phyloP scores from a whole-genome alignment of 495 filamentous ascomycete genomes.

The Trichocladium antarcticum region DNA sequence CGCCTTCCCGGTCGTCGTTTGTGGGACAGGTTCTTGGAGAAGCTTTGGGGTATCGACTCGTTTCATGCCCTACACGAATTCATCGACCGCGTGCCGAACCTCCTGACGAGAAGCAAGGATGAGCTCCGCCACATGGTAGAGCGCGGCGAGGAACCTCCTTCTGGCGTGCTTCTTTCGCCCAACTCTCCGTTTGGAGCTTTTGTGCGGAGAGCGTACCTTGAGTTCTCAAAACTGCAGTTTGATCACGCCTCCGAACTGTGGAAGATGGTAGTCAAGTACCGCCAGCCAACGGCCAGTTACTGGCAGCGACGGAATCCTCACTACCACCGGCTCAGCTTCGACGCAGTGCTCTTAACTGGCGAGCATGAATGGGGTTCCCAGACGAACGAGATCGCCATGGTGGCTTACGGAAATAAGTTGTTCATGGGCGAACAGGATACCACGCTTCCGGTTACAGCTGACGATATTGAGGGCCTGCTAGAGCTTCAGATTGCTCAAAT shows the following conservation, averaged over 20 bases:
- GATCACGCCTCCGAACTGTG: slow-evolving; percentile 65
- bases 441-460: slow-evolving; percentile 48
- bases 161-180: slow-evolving; percentile 44
- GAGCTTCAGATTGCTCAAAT: slow-evolving; percentile 82
- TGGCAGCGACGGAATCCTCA: slow-evolving; percentile 62
- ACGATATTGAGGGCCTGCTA: slow-evolving; percentile 73
- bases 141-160: slow-evolving; percentile 17
- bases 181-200: slow-evolving; percentile 81
- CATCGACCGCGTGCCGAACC: slow-evolving; percentile 46
- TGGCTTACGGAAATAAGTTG: slow-evolving; percentile 50
- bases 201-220: slow-evolving; percentile 61
- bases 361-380: slow-evolving; percentile 36
- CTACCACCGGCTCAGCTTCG: slow-evolving; percentile 51
- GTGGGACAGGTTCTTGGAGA: slow-evolving; percentile 76
- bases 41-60: slow-evolving; percentile 75
- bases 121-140: slow-evolving; percentile 38
- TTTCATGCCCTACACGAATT: slow-evolving; percentile 66
- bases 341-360: slow-evolving; percentile 48
- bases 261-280: slow-evolving; percentile 66
- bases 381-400: slow-evolving; percentile 35
- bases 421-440: slow-evolving; percentile 38
- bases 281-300: slow-evolving; percentile 56
- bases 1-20: slow-evolving; percentile 65
- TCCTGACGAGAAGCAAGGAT: slow-evolving; percentile 53
- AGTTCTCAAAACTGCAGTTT: slow-evolving; percentile 73